Evolutionary conservation across 179 eudicot genomes (phyloP).

Genomic region (Beta macrorhiza): DNA sequence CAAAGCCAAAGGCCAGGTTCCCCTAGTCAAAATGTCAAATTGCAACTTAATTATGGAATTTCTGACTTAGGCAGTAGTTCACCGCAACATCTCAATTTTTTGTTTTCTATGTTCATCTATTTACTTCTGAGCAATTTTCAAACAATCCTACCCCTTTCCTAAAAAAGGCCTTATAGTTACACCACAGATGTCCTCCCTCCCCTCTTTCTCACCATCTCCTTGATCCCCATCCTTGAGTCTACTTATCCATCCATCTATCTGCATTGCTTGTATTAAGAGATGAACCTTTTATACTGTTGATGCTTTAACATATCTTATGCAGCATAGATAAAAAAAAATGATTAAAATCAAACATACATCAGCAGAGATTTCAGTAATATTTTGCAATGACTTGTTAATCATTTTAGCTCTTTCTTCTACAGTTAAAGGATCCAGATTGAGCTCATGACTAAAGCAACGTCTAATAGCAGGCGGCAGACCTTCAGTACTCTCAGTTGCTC

Average conservation of each 20-base stretch:
- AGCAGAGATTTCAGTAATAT: conserved; percentile 49
- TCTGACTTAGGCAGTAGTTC: not conserved
- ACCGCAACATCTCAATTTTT: not conserved
- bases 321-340: not conserved
- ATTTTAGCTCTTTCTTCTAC: conserved; percentile 81
- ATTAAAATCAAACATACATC: conserved; percentile 50
- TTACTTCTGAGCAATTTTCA: not conserved
- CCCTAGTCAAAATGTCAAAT: not conserved
- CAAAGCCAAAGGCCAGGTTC: not conserved
- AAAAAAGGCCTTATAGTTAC: not conserved
- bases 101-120: not conserved
- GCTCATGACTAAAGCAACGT: conserved; percentile 95
- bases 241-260: not conserved
- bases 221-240: not conserved
- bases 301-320: not conserved
- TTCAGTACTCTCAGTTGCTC: conserved; percentile 81
- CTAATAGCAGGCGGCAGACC: conserved; percentile 85
- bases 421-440: conserved; percentile 71
- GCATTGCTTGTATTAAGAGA: conserved; percentile 4
- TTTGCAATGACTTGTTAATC: conserved; percentile 63
- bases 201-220: not conserved
- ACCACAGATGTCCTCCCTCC: not conserved
- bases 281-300: conserved; percentile 12
- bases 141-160: not conserved
- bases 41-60: not conserved